Percentiles rank a stretch among this genome's conserved stretches.
Conservation (phyloP, 148 eudicot species). For the Polygonum maritimum region DNA sequence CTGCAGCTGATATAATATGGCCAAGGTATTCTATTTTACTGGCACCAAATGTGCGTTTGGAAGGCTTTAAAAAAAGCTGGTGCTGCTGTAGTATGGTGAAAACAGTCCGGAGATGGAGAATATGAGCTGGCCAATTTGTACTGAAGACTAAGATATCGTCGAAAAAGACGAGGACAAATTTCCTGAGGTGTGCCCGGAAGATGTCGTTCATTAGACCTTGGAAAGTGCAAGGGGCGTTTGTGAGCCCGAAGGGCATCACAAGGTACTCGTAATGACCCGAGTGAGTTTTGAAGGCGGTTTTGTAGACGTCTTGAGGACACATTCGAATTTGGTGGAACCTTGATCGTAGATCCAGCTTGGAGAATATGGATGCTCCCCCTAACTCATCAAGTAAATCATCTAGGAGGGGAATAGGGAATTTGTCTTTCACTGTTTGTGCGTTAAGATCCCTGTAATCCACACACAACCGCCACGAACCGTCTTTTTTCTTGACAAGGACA, state of each 20-base stretch:
- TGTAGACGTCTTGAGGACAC: background rate
- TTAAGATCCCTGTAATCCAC: background rate
- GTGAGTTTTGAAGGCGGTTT: background rate
- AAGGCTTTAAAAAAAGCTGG: background rate
- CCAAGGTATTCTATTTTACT: background rate
- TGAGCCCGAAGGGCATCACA: slow-evolving; percentile 19
- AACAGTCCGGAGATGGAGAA: too few relatives aligned
- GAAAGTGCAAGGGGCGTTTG: slow-evolving; percentile 16
- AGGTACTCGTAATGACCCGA: slow-evolving; percentile 8
- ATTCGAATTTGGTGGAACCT: slow-evolving; percentile 12
- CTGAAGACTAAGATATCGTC: slow-evolving; percentile 15
- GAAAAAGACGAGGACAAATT: slow-evolving; percentile 3
- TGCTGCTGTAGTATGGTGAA: background rate
- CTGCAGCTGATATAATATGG: background rate
- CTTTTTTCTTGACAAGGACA: slow-evolving; percentile 12
- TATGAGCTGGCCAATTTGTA: background rate
- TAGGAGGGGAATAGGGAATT: background rate
- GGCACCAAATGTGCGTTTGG: background rate
- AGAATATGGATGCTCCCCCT: background rate
- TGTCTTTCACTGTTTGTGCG: background rate
- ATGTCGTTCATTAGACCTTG: background rate
- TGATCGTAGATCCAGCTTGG: slow-evolving; percentile 7
- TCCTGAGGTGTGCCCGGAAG: background rate
- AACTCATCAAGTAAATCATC: slow-evolving; percentile 14
- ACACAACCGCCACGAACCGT: background rate